Base-by-base conservation (phyloP, 495 filamentous ascomycete genomes). In the Hyaloscypha bicolor region DNA sequence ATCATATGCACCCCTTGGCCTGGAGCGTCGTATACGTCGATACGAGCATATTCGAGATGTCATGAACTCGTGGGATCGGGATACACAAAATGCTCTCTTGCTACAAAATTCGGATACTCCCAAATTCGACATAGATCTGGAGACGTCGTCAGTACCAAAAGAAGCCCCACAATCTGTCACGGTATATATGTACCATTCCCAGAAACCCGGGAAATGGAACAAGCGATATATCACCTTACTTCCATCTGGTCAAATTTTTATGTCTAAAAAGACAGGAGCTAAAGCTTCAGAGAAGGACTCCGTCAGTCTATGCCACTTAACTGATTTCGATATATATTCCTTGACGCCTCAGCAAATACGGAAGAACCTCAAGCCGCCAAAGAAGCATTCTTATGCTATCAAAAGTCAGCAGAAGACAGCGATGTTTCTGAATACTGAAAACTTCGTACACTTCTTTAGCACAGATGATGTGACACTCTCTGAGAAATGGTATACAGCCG, bases 361-460 rank as follows among this genome's bases (percentile, higher is more conserved):
- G 37, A 85, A 86, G 48, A 85, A 88, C 64, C 78, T 94, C 64
- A 91, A 86, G 69, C 89, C 90, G 1, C 92, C 92, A 0, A 94
- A 92, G 71, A 89, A 88, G 72, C 81, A 88, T 63, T 97, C 92
- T 76, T 94, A 90, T 73, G 94, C 92, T 4, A 83, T 99, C 70
- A 97, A 97, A 75, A 96, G 92, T 68, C 95, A 97, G 76, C 90
- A 98, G 74, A 97, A 96, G 71, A 88, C 90, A 6, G 89, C 84
- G 39, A 88, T 97, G 73, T 99, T 98, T 72, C 74, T 91, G 42
- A 89, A 88, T 39, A 90, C 88, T 0, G 87, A 91, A 30, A 93
- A 93, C 64, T 99, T 91, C 75, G 88, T 96, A 12, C 94, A 98
- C 68, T 97, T 93, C 76, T 96, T 99, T 78, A 86, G 86, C 52